phyloP scores from a whole-genome alignment of 805 yeast species.

The Myxozyma nipponensis region DNA sequence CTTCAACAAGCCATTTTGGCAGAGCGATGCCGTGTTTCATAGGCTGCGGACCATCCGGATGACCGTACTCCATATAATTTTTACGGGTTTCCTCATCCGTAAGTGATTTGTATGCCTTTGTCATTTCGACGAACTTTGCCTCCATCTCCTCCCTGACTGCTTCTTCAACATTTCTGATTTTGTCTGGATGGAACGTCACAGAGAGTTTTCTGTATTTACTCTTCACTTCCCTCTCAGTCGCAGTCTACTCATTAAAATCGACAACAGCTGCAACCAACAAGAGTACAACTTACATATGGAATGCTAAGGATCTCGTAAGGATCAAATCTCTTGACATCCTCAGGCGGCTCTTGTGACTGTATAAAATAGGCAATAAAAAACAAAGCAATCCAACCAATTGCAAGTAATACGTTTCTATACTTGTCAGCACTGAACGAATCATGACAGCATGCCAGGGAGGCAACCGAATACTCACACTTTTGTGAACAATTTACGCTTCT shows the following conservation, averaged over 20 bases:
- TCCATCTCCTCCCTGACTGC: slow-evolving; percentile 64
- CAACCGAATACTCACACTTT: slow-evolving; percentile 35
- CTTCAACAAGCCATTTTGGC: slow-evolving; percentile 86
- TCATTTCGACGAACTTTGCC: slow-evolving; percentile 70
- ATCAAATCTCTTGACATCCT: slow-evolving; percentile 55
- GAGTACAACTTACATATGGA: slow-evolving; percentile 38
- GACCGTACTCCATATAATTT: slow-evolving; percentile 83
- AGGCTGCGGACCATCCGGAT: slow-evolving; percentile 97
- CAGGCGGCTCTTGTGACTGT: slow-evolving; percentile 35
- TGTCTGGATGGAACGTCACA: slow-evolving; percentile 89
- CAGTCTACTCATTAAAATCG: slow-evolving; percentile 36
- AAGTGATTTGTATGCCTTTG: slow-evolving; percentile 89
- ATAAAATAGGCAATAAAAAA: slow-evolving; percentile 43
- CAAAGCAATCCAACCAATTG: slow-evolving; percentile 57
- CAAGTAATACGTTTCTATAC: slow-evolving; percentile 36
- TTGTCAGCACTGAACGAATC: too few species aligned
- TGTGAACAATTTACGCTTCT: slow-evolving; percentile 31
- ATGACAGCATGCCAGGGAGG: slow-evolving; percentile 6
- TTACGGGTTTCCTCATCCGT: slow-evolving; percentile 84
- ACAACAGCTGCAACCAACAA: not conserved
- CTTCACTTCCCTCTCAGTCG: slow-evolving; percentile 74
- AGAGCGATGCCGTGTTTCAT: slow-evolving; percentile 89
- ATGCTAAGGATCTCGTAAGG: slow-evolving; percentile 86
- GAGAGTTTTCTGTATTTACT: slow-evolving; percentile 82
- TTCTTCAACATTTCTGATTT: slow-evolving; percentile 56